Conservation (phyloP, 495 filamentous ascomycete species). For the Aspergillus asperescens region DNA sequence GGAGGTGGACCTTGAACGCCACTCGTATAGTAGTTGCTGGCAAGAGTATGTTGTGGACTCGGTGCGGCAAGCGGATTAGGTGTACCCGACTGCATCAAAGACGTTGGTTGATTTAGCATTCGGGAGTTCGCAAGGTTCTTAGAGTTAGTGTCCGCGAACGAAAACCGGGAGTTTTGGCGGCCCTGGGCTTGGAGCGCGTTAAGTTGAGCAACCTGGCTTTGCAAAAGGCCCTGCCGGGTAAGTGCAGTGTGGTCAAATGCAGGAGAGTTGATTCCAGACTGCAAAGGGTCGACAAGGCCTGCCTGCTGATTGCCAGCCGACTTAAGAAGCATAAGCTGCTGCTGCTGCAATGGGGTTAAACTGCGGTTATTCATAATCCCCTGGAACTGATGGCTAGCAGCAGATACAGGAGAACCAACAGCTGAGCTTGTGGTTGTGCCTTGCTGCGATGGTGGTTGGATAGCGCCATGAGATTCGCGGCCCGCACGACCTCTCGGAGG, state of each 20-base stretch:
- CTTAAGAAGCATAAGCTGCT: slow-evolving; percentile 63
- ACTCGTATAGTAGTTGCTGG: slow-evolving; percentile 47
- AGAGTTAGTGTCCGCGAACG: slow-evolving; percentile 71
- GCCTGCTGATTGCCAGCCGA: slow-evolving; percentile 51
- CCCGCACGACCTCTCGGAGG: slow-evolving; percentile 45
- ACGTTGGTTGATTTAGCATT: slow-evolving; percentile 82
- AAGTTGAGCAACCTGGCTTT: slow-evolving; percentile 50
- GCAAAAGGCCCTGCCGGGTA: slow-evolving; percentile 50
- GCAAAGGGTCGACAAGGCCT: slow-evolving; percentile 53
- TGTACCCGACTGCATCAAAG: slow-evolving; percentile 74
- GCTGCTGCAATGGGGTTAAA: slow-evolving; percentile 76
- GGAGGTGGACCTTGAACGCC: slow-evolving; percentile 87
- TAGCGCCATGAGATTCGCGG: slow-evolving; percentile 50
- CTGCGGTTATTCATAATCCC: slow-evolving; percentile 58
- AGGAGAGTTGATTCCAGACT: slow-evolving; percentile 45
- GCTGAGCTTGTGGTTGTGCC: slow-evolving; percentile 43
- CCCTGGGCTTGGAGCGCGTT: slow-evolving; percentile 65
- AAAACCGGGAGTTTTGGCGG: slow-evolving; percentile 82
- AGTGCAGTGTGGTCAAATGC: slow-evolving; percentile 39
- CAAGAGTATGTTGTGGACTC: slow-evolving; percentile 42
- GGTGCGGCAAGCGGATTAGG: slow-evolving; percentile 56
- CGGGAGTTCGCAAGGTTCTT: slow-evolving; percentile 81
- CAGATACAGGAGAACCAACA: slow-evolving; percentile 42
- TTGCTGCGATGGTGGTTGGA: slow-evolving; percentile 72
- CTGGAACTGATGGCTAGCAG: slow-evolving; percentile 50